Evolutionary conservation across 345 rosid genomes (phyloP).

Genomic region (Brassica carinata): DNA sequence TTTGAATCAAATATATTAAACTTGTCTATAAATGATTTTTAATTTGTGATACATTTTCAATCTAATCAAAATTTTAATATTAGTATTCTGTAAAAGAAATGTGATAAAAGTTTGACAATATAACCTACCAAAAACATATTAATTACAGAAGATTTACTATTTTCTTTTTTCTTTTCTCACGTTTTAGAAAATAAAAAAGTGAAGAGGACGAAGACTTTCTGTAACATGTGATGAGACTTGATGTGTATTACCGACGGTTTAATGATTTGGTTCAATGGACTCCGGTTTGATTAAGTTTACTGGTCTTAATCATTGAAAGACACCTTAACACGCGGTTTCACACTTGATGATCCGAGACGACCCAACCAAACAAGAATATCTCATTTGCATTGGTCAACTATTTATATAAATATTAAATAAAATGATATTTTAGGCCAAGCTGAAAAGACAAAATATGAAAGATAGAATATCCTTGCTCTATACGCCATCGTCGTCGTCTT

Average conservation of each 20-base stretch:
- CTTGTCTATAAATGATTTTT: not conserved
- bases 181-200: not conserved
- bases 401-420: slow-evolving; percentile 3
- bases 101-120: too few relatives aligned
- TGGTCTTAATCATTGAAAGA: not conserved
- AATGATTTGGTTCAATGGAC: slow-evolving; percentile 1
- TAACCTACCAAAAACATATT: too few relatives aligned
- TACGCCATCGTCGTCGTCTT: slow-evolving; percentile 43
- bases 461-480: slow-evolving; percentile 32
- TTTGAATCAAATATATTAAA: not conserved
- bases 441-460: slow-evolving; percentile 30
- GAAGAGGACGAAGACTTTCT: not conserved
- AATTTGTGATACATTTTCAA: not conserved
- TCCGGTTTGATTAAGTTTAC: slow-evolving; percentile 20
- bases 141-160: not conserved
- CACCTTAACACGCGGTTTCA: not conserved
- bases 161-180: not conserved
- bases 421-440: slow-evolving; percentile 9
- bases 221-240: not conserved
- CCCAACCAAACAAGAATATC: slow-evolving; percentile 7
- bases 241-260: slow-evolving; percentile 31
- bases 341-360: slow-evolving; percentile 16
- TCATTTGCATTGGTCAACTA: slow-evolving; percentile 26
- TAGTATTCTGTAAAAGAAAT: too few relatives aligned
- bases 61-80: not conserved